phyloP scores from a whole-genome alignment of 1,284 basidiomycete species.

The Trichosporon asahii region DNA sequence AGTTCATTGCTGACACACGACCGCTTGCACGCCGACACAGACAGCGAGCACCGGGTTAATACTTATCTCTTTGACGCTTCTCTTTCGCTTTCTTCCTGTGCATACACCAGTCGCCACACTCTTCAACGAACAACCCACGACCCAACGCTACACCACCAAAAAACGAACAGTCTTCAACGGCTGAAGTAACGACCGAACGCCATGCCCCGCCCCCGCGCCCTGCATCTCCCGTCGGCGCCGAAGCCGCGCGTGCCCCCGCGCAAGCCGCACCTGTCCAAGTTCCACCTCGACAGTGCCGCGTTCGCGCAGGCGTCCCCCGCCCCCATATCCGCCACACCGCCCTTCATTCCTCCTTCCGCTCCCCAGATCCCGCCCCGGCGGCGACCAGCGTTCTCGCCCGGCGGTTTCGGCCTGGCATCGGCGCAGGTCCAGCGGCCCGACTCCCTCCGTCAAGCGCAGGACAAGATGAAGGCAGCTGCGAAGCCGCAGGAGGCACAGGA shows the following conservation, averaged over 20 bases:
- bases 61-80: neutral
- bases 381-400: conserved; percentile 46
- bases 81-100: neutral
- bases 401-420: conserved; percentile 47
- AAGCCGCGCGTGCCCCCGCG: conserved; percentile 19
- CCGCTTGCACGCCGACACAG: neutral
- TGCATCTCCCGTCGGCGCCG: conserved; percentile 21
- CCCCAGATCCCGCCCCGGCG: conserved; percentile 44
- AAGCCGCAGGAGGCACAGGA: conserved; percentile 14
- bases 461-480: conserved; percentile 19
- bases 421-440: conserved; percentile 26
- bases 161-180: neutral
- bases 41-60: neutral
- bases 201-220: conserved; percentile 21
- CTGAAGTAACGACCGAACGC: neutral
- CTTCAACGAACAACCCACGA: neutral
- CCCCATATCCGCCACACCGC: conserved; percentile 14
- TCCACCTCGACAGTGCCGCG: conserved; percentile 23
- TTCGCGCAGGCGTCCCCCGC: conserved; percentile 19
- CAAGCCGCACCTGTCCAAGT: conserved; percentile 26
- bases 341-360: conserved; percentile 32
- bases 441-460: conserved; percentile 26
- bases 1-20: neutral
- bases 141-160: neutral
- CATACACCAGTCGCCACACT: neutral